Base-by-base conservation (phyloP, 2,329 filamentous ascomycete species). In the Bipolaris victoriae region DNA sequence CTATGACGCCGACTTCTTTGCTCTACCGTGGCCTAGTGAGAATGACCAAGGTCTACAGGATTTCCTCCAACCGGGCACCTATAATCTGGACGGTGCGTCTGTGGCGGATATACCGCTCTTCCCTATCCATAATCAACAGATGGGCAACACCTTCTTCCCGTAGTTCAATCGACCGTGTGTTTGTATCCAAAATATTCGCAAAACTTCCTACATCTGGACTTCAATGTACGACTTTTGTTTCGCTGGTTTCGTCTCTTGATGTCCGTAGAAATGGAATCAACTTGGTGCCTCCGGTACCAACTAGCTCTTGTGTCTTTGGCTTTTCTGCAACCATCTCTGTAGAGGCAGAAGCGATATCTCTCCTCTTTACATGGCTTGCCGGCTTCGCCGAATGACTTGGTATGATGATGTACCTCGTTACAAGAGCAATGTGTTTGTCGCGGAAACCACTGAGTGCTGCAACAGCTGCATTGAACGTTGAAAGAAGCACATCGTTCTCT, bases 241-340 rank as follows among this genome's bases (percentile, higher is more conserved):
- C 76, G 47, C 74, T 78, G 2, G 82, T 84, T 58, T 82, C 80
- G 60, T 84, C 81, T 53, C 83, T 74, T 5, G 81, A 82, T 47
- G 81, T 78, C 58, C 81, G 81, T 55, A 85, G 62, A 58, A 85
- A 85, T 0, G 82, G 81, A 52, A 84, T 82, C 57, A 84, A 65
- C 56, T 77, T 79, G 0, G 82, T 84, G 0, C 82, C 82, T n/a
- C 82, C 82, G 0, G 82, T 84, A 0, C 82, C 82, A 44, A 77
- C 72, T 39, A 83, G 63, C 10, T 79, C 77, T 44, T 74, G 72
- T 2, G 74, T 74, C 22, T 67, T 68, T 10, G 70, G 63, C 52
- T 68, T 65, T 22, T 70, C 64, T 5, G 66, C 66, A 3, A 71
- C 73, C 56, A 75, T 63, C 37, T 76, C 74, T 0, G 77, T 76